These are phyloP conservation scores for Cladosporium sp. DNA, from an alignment of 2,329 filamentous ascomycete species.

Conservation along the genomic window DNA sequence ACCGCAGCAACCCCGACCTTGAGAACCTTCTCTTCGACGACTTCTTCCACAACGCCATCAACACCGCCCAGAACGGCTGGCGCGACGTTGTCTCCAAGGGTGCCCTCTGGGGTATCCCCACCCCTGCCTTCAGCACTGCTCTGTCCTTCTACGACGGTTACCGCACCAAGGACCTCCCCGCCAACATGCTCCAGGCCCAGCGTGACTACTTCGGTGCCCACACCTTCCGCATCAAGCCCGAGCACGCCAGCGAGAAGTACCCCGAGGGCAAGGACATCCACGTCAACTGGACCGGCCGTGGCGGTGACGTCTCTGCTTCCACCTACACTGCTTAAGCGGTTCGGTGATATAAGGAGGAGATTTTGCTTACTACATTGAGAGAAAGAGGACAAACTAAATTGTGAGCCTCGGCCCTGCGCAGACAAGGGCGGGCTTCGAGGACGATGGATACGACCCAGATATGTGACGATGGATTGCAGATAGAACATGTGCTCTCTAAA, in stretches of 20 bases:
- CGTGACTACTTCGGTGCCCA: conserved; percentile 93
- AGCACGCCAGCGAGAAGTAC: conserved; percentile 62
- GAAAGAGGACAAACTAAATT: conserved; percentile 2
- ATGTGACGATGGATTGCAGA: conserved; percentile 15
- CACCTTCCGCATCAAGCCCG: conserved; percentile 56
- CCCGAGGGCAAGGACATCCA: conserved; percentile 85
- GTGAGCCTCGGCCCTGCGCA: neutral
- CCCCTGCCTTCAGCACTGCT: conserved; percentile 93
- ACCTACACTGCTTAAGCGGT: conserved; percentile 87
- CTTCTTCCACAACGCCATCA: conserved; percentile 99
- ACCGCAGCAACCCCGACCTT: conserved; percentile 89
- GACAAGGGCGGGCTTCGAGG: neutral
- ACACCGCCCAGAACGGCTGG: conserved; percentile 89
- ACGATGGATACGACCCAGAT: conserved; percentile 17
- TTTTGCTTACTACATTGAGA: conserved; percentile 1
- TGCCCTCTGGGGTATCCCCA: conserved; percentile 91
- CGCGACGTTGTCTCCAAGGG: conserved; percentile 88
- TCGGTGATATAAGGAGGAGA: neutral
- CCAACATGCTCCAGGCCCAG: conserved; percentile 98
- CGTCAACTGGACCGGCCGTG: conserved; percentile 99
- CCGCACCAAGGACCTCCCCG: conserved; percentile 93
- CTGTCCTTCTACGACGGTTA: conserved; percentile 99
- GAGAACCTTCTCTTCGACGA: conserved; percentile 98
- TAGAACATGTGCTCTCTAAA: conserved; percentile 11
- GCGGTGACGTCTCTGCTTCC: conserved; percentile 93